These are phyloP conservation scores for Mycothermus thermophilus DNA, from an alignment of 495 filamentous ascomycete genomes.

Conservation along the genomic window DNA sequence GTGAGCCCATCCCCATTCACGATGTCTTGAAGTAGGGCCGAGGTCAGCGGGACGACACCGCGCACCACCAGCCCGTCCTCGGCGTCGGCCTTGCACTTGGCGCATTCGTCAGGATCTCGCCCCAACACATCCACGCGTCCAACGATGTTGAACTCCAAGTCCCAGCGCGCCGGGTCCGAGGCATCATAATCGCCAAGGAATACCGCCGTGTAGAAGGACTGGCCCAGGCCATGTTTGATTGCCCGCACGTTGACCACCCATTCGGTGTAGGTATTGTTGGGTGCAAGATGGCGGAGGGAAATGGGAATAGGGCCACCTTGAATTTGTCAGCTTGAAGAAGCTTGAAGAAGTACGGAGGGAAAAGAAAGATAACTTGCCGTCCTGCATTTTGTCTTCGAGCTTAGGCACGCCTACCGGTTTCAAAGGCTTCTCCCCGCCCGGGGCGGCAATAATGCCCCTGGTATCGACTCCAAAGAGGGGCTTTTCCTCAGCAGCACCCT, in stretches of 20 bases:
- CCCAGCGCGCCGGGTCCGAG: constrained; percentile 16
- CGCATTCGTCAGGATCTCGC: constrained; percentile 16
- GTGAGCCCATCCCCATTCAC: constrained; percentile 15
- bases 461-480: too few relatives aligned
- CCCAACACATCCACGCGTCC: constrained; percentile 27
- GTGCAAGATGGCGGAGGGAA: constrained; percentile 15
- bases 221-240: constrained; percentile 26
- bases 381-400: too few relatives aligned
- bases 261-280: constrained; percentile 26
- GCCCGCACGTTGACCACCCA: constrained; percentile 30
- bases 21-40: constrained; percentile 26
- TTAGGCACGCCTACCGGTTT: too few relatives aligned
- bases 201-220: constrained; percentile 27
- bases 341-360: background rate
- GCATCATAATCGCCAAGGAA: constrained; percentile 27
- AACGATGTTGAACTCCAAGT: constrained; percentile 23
- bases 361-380: background rate
- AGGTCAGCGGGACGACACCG: constrained; percentile 29
- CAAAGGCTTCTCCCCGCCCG: too few relatives aligned
- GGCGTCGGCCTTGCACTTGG: constrained; percentile 21
- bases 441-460: too few relatives aligned
- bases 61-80: constrained; percentile 20
- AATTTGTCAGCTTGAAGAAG: too few relatives aligned
- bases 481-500: too few relatives aligned
- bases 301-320: constrained; percentile 9